Percentiles rank a stretch among this genome's conserved stretches.
Conservation (phyloP, 148 eudicot genomes). For the Suaeda aralocaspica region DNA sequence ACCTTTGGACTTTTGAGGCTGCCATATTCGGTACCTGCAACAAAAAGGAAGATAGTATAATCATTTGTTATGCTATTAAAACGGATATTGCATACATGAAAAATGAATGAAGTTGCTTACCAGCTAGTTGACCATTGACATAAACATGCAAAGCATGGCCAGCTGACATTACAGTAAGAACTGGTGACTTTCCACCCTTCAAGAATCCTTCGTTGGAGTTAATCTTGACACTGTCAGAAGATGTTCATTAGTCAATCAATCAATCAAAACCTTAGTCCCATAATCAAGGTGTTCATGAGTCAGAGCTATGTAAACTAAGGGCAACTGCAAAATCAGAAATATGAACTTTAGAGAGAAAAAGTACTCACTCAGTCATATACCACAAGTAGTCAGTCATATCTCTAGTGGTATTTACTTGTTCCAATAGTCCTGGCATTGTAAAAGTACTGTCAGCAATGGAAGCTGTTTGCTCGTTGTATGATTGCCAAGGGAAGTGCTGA, state of each 20-base stretch:
- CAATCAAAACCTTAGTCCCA: too few relatives aligned
- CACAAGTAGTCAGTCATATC: slow-evolving; percentile 78
- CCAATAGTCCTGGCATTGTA: slow-evolving; percentile 52
- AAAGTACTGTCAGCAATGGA: slow-evolving; percentile 49
- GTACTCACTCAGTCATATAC: slow-evolving; percentile 85
- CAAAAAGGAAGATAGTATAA: not conserved
- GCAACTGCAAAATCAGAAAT: not conserved
- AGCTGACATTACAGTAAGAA: slow-evolving; percentile 76
- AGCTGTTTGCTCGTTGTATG: slow-evolving; percentile 63
- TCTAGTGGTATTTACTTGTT: slow-evolving; percentile 74
- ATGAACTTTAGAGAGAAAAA: not conserved
- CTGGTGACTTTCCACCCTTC: slow-evolving; percentile 60
- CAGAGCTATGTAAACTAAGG: slow-evolving; percentile 9
- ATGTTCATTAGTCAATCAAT: too few relatives aligned
- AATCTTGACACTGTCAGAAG: slow-evolving; percentile 54
- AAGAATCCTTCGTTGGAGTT: slow-evolving; percentile 56
- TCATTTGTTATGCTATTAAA: not conserved
- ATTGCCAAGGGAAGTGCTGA: slow-evolving; percentile 43
- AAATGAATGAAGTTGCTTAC: slow-evolving; percentile 29
- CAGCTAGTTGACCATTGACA: slow-evolving; percentile 75
- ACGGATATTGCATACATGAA: not conserved
- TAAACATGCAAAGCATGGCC: slow-evolving; percentile 96
- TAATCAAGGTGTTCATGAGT: too few relatives aligned
- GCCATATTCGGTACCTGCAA: slow-evolving; percentile 76
- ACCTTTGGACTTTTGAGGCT: slow-evolving; percentile 75